phyloP scores from a whole-genome alignment of 345 rosid species.

The Syzygium aqueum region DNA sequence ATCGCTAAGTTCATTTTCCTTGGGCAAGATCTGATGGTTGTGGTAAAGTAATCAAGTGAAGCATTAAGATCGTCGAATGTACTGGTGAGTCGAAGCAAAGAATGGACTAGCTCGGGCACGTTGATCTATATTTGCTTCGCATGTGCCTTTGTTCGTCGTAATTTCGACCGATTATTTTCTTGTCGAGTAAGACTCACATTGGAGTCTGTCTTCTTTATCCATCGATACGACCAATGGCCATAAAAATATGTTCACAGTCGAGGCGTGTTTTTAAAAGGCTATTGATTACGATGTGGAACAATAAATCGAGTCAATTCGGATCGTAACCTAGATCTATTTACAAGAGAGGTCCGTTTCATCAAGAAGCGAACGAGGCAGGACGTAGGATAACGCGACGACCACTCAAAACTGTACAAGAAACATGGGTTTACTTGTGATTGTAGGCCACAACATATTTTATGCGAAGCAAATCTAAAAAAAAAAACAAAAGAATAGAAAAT shows the following conservation, averaged over 20 bases:
- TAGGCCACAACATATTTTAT: background rate
- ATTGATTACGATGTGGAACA: background rate
- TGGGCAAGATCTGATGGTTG: accelerated
- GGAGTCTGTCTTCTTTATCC: background rate
- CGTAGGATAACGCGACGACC: background rate
- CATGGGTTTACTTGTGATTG: background rate
- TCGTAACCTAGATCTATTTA: background rate
- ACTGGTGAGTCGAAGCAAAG: accelerated
- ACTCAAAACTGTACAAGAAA: background rate
- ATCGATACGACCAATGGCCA: background rate
- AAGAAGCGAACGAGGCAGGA: background rate
- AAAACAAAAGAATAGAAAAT: background rate
- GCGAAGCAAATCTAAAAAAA: background rate
- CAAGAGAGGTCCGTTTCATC: background rate
- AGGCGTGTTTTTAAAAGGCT: background rate
- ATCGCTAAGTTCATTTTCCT: background rate
- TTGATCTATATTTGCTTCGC: background rate
- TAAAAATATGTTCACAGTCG: background rate
- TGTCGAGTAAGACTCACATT: background rate
- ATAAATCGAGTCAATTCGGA: background rate
- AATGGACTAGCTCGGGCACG: background rate
- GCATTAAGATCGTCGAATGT: background rate
- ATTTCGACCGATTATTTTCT: background rate
- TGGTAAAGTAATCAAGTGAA: background rate
- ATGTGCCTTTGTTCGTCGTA: too few relatives aligned